Evolutionary conservation across 371 early-diverging fungal genomes (phyloP).

Genomic region (Rhizopus microsporus): DNA sequence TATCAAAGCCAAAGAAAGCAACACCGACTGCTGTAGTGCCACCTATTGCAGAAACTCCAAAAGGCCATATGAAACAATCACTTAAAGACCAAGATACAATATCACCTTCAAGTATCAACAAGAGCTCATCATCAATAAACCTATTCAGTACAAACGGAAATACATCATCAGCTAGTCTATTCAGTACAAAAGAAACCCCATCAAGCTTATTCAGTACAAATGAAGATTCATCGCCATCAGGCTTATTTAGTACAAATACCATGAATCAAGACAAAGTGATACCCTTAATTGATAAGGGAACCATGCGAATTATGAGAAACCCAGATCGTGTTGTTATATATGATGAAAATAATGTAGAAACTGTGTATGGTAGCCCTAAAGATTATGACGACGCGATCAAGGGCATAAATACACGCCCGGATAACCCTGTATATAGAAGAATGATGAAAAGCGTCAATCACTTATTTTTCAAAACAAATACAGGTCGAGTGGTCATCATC

Average conservation of each 20-base stretch:
- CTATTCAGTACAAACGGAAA: too few relatives aligned
- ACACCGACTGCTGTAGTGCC: too few relatives aligned
- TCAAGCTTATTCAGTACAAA: background rate
- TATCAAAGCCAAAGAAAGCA: too few relatives aligned
- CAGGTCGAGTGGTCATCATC: conserved; percentile 6
- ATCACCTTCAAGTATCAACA: too few relatives aligned
- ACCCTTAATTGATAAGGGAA: conserved; percentile 7
- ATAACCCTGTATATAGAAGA: conserved; percentile 16
- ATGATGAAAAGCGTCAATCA: background rate
- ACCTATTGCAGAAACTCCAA: too few relatives aligned
- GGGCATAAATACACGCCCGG: background rate
- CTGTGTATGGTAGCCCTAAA: conserved; percentile 17
- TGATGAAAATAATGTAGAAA: background rate
- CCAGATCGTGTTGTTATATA: conserved; percentile 20
- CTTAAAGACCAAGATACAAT: too few relatives aligned
- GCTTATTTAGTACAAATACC: background rate
- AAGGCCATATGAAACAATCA: too few relatives aligned
- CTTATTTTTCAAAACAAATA: conserved; percentile 13
- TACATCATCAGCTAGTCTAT: too few relatives aligned
- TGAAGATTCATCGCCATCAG: background rate
- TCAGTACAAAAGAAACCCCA: too few relatives aligned
- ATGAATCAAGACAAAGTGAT: background rate
- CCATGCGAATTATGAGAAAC: conserved; percentile 7
- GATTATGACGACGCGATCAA: conserved; percentile 26
- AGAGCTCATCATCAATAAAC: too few relatives aligned